phyloP scores from a whole-genome alignment of 139 green algal species.

The Penium margaritaceum region DNA sequence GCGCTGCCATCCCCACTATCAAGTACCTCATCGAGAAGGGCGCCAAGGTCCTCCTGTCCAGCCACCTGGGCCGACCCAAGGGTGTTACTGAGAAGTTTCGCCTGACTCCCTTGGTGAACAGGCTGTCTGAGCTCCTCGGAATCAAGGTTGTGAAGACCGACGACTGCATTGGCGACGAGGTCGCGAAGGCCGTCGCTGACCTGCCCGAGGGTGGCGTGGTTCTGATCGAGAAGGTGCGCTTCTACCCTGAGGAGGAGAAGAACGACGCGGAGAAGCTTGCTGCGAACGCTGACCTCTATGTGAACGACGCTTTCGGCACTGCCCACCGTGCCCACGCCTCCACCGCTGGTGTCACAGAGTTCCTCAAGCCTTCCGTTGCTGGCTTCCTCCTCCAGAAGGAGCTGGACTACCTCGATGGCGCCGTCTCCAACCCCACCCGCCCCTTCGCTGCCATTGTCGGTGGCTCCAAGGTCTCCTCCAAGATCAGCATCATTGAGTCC shows the following conservation, averaged over 20 bases:
- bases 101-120: constrained; percentile 66
- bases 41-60: constrained; percentile 92
- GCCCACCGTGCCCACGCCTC: constrained; percentile 95
- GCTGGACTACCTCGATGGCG: constrained; percentile 88
- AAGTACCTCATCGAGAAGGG: constrained; percentile 87
- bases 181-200: constrained; percentile 60
- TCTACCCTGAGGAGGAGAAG: constrained; percentile 85
- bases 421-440: constrained; percentile 77
- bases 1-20: constrained; percentile 89
- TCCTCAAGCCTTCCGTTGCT: constrained; percentile 55
- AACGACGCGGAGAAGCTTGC: constrained; percentile 95
- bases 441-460: constrained; percentile 95
- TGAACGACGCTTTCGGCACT: constrained; percentile 98
- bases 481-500: constrained; percentile 97
- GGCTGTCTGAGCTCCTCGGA: constrained; percentile 79
- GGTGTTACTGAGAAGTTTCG: constrained; percentile 88
- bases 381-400: constrained; percentile 94
- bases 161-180: constrained; percentile 89
- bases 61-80: constrained; percentile 94
- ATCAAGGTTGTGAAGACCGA: constrained; percentile 68
- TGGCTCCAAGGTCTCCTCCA: constrained; percentile 95
- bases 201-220: constrained; percentile 72
- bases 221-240: constrained; percentile 52
- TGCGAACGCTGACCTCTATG: constrained; percentile 83
- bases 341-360: constrained; percentile 92